Conservation (phyloP, 768 basidiomycete genomes). For the Flagelloscypha sp. region DNA sequence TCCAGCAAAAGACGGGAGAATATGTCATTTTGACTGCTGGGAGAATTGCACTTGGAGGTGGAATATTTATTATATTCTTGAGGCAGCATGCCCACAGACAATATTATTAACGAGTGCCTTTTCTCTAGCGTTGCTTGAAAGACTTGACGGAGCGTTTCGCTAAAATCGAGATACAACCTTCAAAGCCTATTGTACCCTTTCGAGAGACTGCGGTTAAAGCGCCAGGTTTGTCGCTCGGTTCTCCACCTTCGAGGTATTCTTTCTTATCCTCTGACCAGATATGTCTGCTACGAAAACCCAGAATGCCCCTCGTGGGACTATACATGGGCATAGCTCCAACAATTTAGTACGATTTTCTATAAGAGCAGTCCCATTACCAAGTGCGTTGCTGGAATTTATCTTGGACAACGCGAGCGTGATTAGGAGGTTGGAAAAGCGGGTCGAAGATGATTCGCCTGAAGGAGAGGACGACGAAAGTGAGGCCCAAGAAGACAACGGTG, state of each 20-base stretch:
- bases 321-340: slow-evolving; percentile 59
- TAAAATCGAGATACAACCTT: slow-evolving; percentile 84
- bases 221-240: slow-evolving; percentile 37
- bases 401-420: slow-evolving; percentile 61
- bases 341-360: slow-evolving; percentile 75
- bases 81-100: not conserved
- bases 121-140: slow-evolving; percentile 78
- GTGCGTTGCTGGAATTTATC: slow-evolving; percentile 65
- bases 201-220: slow-evolving; percentile 87
- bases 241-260: not conserved
- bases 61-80: slow-evolving; percentile 7
- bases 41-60: slow-evolving; percentile 92
- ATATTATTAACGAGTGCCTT: not conserved
- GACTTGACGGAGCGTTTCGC: slow-evolving; percentile 96
- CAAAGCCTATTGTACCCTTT: slow-evolving; percentile 95
- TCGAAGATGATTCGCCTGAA: slow-evolving; percentile 17
- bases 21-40: slow-evolving; percentile 95
- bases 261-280: slow-evolving; percentile 36
- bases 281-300: slow-evolving; percentile 79
- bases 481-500: slow-evolving; percentile 34
- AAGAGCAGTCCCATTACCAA: slow-evolving; percentile 74
- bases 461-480: slow-evolving; percentile 28
- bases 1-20: slow-evolving; percentile 95
- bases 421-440: slow-evolving; percentile 46
- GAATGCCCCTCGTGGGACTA: slow-evolving; percentile 67